phyloP scores from a whole-genome alignment of 2,329 filamentous ascomycete species.

The Blastomyces percursus region DNA sequence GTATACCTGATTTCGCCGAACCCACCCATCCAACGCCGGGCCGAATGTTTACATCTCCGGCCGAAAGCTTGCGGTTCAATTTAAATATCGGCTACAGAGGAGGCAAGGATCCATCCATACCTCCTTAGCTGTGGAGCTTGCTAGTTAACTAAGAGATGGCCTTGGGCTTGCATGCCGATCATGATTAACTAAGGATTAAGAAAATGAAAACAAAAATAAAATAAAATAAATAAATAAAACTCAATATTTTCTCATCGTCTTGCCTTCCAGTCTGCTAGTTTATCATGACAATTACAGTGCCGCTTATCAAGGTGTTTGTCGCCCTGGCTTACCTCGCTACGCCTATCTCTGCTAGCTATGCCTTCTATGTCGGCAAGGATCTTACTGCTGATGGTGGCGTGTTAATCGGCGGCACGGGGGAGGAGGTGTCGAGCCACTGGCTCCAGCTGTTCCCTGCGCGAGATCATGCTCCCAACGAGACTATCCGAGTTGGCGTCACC shows the following conservation, averaged over 20 bases:
- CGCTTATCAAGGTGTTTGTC: not conserved
- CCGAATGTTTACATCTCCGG: not conserved
- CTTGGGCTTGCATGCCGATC: not conserved
- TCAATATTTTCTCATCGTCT: not conserved
- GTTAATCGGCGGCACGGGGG: constrained; percentile 38
- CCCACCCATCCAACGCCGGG: not conserved
- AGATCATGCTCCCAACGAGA: constrained; percentile 33
- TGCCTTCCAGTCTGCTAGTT: not conserved
- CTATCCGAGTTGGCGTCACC: constrained; percentile 35
- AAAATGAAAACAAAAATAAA: too few relatives aligned
- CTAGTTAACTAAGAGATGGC: not conserved
- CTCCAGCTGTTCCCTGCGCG: constrained; percentile 36
- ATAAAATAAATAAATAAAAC: too few relatives aligned
- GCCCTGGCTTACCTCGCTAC: not conserved
- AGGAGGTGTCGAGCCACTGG: constrained; percentile 40
- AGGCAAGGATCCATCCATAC: not conserved
- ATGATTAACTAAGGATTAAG: too few relatives aligned
- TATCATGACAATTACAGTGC: not conserved
- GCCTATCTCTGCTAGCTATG: constrained; percentile 31
- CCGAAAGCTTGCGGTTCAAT: not conserved
- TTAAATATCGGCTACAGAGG: not conserved
- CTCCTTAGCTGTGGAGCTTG: not conserved
- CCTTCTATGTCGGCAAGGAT: constrained; percentile 39
- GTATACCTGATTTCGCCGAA: not conserved
- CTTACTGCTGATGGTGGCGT: constrained; percentile 36